These are phyloP conservation scores for Cadophora gregata DNA, from an alignment of 2,329 filamentous ascomycete species.

Conservation along the genomic window DNA sequence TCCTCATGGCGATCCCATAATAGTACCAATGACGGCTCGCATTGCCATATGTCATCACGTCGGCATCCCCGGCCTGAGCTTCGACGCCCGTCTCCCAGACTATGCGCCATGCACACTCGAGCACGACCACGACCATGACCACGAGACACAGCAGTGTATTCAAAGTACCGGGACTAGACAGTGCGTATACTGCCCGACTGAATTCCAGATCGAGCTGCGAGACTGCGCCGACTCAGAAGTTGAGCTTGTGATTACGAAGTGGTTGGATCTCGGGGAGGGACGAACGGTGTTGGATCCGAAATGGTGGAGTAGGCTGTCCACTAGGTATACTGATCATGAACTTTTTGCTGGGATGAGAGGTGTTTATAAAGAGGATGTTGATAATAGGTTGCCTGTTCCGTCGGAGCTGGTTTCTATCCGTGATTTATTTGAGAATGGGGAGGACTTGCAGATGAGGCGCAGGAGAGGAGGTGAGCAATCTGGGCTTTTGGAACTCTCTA, in stretches of 20 bases:
- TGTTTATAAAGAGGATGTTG: neutral
- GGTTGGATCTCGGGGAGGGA: slow-evolving; percentile 3
- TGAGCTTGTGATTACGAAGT: neutral
- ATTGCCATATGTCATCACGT: neutral
- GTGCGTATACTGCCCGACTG: slow-evolving; percentile 2
- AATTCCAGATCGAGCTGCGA: slow-evolving; percentile 7
- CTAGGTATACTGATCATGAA: neutral
- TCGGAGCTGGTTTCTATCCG: neutral
- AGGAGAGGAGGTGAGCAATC: neutral
- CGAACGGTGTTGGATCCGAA: neutral
- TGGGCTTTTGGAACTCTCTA: neutral
- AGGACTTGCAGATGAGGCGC: too few relatives aligned
- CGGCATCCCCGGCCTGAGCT: neutral
- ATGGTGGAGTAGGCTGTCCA: slow-evolving; percentile 2
- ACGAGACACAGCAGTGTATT: neutral
- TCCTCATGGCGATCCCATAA: too few relatives aligned
- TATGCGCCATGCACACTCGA: neutral
- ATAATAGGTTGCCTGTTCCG: neutral
- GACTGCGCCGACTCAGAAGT: neutral
- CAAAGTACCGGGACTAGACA: neutral
- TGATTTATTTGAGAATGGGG: neutral
- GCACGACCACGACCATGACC: neutral
- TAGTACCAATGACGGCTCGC: neutral
- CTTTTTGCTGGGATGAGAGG: neutral
- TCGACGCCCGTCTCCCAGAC: neutral